Evolutionary conservation across 228 moss, liverwort and hornwort genomes (phyloP), one percentile per base, ranked within the genome.

Genomic region (Sphagnum fallax): DNA sequence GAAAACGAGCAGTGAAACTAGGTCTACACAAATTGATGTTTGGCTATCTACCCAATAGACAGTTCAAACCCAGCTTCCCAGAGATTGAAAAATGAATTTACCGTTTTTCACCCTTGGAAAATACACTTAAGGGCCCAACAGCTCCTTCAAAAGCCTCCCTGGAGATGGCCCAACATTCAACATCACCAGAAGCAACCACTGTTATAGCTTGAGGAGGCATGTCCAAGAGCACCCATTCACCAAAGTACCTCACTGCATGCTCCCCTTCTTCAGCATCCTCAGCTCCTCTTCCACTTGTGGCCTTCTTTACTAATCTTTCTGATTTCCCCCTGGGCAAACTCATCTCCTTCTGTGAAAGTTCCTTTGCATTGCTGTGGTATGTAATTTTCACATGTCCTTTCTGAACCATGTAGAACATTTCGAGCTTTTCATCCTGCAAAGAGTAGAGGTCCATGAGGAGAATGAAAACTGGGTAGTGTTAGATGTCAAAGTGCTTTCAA

Each of bases 171-270:
- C 70, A 70, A 70, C 70, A 61, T 47, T 70, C 70, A n/a, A 70
- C 62, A 70, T 70, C 51, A 18, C 62, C 70, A 70, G 52, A 10
- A n/a, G 70, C 70, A 51, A 70, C 48, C 49, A 62, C 70, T 49
- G 70, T 63, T 11, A 70, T 70, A 49, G 49, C 49, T 16, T 49
- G 50, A n/a, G 70, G 4, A 6, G 70, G 70, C 14, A 18, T 5
- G n/a, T 63, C 70, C 15, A 63, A 50, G 14, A 63, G 50, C 15
- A 71, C 62, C 70, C 70, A 71, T 16, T 71, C 70, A 51, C 70
- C 63, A 50, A 52, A 62, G 47, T 4, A 71, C 70, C 16, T 71
- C 49, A 71, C 62, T 71, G 49, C 69, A 11, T 60, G 32, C 49
- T 10, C 47, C 9, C 48, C 60, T 48, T 69, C 58, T 16, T 49